A percentile compares a stretch with the other conserved stretches of the same genome.
Conservation (phyloP, 495 filamentous ascomycete genomes). For the Rostrohypoxylon terebratum region DNA sequence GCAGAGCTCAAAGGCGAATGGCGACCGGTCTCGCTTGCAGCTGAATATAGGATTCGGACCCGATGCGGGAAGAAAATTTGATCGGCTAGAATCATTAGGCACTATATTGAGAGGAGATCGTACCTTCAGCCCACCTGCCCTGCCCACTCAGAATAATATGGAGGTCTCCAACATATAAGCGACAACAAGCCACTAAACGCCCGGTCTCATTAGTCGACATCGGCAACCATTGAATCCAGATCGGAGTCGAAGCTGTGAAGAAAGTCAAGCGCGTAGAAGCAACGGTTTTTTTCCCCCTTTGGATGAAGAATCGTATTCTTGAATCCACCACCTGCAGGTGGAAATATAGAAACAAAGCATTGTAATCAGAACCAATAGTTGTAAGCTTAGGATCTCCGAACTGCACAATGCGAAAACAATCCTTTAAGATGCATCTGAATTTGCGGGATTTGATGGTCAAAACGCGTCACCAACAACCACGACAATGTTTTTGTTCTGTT, state of each 20-base stretch:
- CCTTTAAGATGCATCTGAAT: not conserved
- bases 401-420: not conserved
- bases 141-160: too few relatives aligned
- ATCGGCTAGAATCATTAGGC: not conserved
- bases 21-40: not conserved
- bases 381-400: not conserved
- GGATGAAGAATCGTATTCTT: constrained; percentile 1
- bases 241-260: constrained; percentile 18
- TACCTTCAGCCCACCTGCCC: not conserved
- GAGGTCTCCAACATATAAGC: too few relatives aligned
- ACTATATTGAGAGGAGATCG: not conserved
- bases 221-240: not conserved
- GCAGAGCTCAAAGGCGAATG: constrained; percentile 10
- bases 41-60: not conserved
- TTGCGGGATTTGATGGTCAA: constrained; percentile 2
- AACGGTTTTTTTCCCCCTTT: not conserved
- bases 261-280: constrained; percentile 20
- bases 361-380: constrained; percentile 7
- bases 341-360: not conserved
- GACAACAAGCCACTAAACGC: not conserved
- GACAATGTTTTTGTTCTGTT: not conserved
- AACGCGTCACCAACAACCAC: not conserved
- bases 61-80: not conserved
- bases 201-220: not conserved
- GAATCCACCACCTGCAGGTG: not conserved